Percentiles rank a stretch among this genome's conserved stretches.
These are phyloP conservation scores for Russula griseocarnosa DNA, from an alignment of 768 basidiomycete species.

Conservation along the genomic window DNA sequence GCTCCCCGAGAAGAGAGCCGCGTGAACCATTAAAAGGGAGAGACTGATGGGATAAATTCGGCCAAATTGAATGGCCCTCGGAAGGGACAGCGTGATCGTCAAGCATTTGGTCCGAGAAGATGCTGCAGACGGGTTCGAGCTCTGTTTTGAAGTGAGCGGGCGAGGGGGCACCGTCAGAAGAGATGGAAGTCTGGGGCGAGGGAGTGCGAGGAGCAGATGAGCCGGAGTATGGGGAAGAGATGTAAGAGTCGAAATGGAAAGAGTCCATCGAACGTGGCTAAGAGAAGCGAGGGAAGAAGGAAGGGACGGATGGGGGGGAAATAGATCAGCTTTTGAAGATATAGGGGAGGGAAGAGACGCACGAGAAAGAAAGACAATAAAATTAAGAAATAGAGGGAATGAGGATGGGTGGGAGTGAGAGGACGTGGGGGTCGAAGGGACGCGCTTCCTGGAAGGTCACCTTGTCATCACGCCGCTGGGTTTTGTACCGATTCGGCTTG, in stretches of 20 bases:
- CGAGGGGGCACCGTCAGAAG: slow-evolving; percentile 32
- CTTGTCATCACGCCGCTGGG: slow-evolving; percentile 27
- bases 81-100: slow-evolving; percentile 41
- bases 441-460: slow-evolving; percentile 29
- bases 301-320: slow-evolving; percentile 20
- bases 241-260: slow-evolving; percentile 54
- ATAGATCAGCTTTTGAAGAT: slow-evolving; percentile 8
- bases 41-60: slow-evolving; percentile 32
- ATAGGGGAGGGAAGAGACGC: slow-evolving; percentile 9
- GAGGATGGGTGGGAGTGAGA: slow-evolving; percentile 20
- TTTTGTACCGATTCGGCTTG: slow-evolving; percentile 29
- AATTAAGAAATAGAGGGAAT: slow-evolving; percentile 26
- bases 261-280: slow-evolving; percentile 39
- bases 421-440: slow-evolving; percentile 28
- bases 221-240: slow-evolving; percentile 55
- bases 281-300: slow-evolving; percentile 20
- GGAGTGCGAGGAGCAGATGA: slow-evolving; percentile 70
- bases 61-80: slow-evolving; percentile 42
- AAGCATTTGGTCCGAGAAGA: slow-evolving; percentile 48
- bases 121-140: slow-evolving; percentile 46
- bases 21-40: slow-evolving; percentile 40
- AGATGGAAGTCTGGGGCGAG: slow-evolving; percentile 48
- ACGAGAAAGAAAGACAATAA: slow-evolving; percentile 26
- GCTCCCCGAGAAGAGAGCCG: slow-evolving; percentile 62
- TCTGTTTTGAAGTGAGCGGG: slow-evolving; percentile 43